Conservation (phyloP, 768 basidiomycete species). For the Collybiopsis luxurians region DNA sequence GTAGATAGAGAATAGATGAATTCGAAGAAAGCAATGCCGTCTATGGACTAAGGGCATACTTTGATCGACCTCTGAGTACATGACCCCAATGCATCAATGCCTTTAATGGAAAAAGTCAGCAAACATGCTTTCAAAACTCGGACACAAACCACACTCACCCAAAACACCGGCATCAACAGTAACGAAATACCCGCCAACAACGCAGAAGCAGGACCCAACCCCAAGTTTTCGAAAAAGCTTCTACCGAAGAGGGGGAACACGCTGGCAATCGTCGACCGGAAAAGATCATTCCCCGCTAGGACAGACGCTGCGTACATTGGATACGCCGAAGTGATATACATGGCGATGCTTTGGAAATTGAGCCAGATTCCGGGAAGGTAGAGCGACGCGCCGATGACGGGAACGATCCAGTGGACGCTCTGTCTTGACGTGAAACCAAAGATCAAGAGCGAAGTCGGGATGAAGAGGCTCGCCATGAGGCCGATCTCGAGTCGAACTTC, state of each 20-base stretch:
- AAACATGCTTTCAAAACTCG: too few species aligned
- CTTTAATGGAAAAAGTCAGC: too few species aligned
- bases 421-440: constrained; percentile 30
- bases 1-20: too few species aligned
- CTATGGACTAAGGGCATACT: too few species aligned
- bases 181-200: constrained; percentile 5
- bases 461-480: constrained; percentile 6
- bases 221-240: background rate
- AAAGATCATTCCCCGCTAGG: constrained; percentile 31
- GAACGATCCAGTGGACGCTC: constrained; percentile 31
- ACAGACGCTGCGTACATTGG: constrained; percentile 27
- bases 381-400: constrained; percentile 29
- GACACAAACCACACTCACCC: too few species aligned
- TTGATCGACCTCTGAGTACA: background rate
- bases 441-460: constrained; percentile 4
- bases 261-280: constrained; percentile 24
- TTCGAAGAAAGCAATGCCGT: background rate
- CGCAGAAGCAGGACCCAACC: constrained; percentile 4
- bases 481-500: constrained; percentile 9
- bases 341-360: constrained; percentile 25
- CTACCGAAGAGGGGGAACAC: constrained; percentile 16
- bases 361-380: constrained; percentile 29
- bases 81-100: background rate
- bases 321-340: constrained; percentile 30
- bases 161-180: constrained; percentile 3